These are phyloP conservation scores for Chytridiales sp. DNA, from an alignment of 371 early-diverging fungal species.

Conservation along the genomic window DNA sequence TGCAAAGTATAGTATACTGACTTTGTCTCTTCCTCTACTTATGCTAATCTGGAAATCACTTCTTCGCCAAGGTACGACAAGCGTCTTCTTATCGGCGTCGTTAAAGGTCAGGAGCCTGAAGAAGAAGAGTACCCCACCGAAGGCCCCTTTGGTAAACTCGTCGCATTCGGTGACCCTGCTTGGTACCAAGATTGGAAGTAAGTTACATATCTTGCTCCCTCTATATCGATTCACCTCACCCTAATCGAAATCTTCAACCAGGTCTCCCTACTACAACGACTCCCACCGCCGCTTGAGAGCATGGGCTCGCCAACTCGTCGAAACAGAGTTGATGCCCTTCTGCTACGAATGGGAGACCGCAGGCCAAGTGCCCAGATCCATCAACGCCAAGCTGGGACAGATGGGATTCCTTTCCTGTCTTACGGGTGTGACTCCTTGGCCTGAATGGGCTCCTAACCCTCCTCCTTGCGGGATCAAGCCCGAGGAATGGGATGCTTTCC, in stretches of 20 bases:
- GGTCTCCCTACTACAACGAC: slow-evolving; percentile 35
- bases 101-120: slow-evolving; percentile 28
- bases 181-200: slow-evolving; percentile 56
- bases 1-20: slow-evolving; percentile 7
- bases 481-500: slow-evolving; percentile 42
- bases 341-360: slow-evolving; percentile 45
- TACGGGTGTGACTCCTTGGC: slow-evolving; percentile 31
- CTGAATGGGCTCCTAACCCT: slow-evolving; percentile 24
- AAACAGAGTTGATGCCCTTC: slow-evolving; percentile 47
- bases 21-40: no score
- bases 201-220: no score
- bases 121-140: slow-evolving; percentile 23
- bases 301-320: slow-evolving; percentile 31
- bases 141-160: slow-evolving; percentile 9
- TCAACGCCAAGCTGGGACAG: slow-evolving; percentile 48
- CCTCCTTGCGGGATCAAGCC: slow-evolving; percentile 32
- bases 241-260: no score
- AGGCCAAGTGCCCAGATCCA: slow-evolving; percentile 48
- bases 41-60: no score
- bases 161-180: slow-evolving; percentile 57
- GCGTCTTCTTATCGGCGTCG: slow-evolving; percentile 38
- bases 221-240: no score
- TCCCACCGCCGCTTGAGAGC: slow-evolving; percentile 39
- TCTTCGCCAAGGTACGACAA: no score
- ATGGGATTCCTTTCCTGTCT: slow-evolving; percentile 35